These are phyloP conservation scores for Pythium apleroticum DNA, from an alignment of 352 stramenopile genomes.

Conservation along the genomic window DNA sequence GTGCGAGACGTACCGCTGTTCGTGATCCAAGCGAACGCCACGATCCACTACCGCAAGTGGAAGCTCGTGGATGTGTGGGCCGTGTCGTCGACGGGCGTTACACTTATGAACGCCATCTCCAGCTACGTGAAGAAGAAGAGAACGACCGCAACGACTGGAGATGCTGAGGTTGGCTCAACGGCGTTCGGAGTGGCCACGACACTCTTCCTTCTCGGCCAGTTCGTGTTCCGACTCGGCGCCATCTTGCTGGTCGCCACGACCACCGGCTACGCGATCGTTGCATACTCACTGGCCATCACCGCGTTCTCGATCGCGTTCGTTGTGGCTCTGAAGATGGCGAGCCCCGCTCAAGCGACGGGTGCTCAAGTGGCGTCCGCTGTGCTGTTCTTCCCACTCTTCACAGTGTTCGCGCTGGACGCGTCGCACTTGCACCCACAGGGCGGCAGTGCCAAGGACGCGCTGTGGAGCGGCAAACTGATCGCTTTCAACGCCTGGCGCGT, in stretches of 20 bases:
- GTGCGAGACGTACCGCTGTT: constrained; percentile 75
- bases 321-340: constrained; percentile 38
- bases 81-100: constrained; percentile 50
- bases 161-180: background rate
- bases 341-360: constrained; percentile 30
- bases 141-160: too few relatives aligned
- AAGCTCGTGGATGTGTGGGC: constrained; percentile 61
- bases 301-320: constrained; percentile 37
- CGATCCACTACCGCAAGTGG: constrained; percentile 83
- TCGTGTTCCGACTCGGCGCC: constrained; percentile 50
- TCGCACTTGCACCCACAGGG: constrained; percentile 39
- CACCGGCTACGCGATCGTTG: constrained; percentile 39
- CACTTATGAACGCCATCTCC: constrained; percentile 43
- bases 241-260: constrained; percentile 74
- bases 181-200: constrained; percentile 36
- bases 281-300: constrained; percentile 39
- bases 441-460: constrained; percentile 34
- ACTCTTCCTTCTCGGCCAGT: constrained; percentile 59
- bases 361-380: constrained; percentile 47
- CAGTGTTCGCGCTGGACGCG: constrained; percentile 57
- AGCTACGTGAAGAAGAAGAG: constrained; percentile 33
- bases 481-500: constrained; percentile 52
- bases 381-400: constrained; percentile 70
- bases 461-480: constrained; percentile 40
- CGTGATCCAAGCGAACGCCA: constrained; percentile 71